A percentile compares a stretch with the other conserved stretches of the same genome.
Evolutionary conservation across 257 asterid genomes (phyloP).

Genomic region (Nicotiana tabacum): DNA sequence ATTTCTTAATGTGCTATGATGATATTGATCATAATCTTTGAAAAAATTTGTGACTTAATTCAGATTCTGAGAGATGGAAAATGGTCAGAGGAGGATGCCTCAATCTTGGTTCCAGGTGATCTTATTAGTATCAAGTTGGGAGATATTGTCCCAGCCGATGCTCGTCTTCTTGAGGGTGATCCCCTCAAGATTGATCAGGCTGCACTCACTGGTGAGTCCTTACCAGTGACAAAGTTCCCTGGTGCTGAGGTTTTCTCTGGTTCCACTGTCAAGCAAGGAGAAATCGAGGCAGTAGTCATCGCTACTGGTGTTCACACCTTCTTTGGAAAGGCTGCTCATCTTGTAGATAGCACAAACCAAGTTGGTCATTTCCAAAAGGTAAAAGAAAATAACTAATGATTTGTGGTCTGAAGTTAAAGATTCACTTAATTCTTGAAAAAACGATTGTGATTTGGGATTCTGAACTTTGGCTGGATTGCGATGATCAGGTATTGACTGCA

Average conservation of each 20-base stretch:
- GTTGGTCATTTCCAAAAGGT: constrained; percentile 93
- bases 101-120: constrained; percentile 88
- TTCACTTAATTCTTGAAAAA: neutral
- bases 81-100: constrained; percentile 77
- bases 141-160: constrained; percentile 87
- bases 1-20: neutral
- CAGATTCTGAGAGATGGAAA: constrained; percentile 84
- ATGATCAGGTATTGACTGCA: constrained; percentile 63
- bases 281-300: constrained; percentile 77
- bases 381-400: neutral
- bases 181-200: constrained; percentile 85
- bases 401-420: neutral
- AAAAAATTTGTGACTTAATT: neutral
- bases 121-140: constrained; percentile 85
- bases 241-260: constrained; percentile 82
- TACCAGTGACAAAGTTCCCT: constrained; percentile 74
- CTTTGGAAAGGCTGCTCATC: constrained; percentile 97
- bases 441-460: neutral
- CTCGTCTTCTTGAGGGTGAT: constrained; percentile 91
- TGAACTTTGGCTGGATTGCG: neutral
- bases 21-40: neutral
- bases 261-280: constrained; percentile 94
- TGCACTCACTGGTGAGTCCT: constrained; percentile 85
- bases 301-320: constrained; percentile 97
- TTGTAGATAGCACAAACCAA: constrained; percentile 88